Evolutionary conservation across 495 filamentous ascomycete genomes (phyloP), one percentile per base, ranked within the genome.

Genomic region (Staphylotrichum tortipilum): DNA sequence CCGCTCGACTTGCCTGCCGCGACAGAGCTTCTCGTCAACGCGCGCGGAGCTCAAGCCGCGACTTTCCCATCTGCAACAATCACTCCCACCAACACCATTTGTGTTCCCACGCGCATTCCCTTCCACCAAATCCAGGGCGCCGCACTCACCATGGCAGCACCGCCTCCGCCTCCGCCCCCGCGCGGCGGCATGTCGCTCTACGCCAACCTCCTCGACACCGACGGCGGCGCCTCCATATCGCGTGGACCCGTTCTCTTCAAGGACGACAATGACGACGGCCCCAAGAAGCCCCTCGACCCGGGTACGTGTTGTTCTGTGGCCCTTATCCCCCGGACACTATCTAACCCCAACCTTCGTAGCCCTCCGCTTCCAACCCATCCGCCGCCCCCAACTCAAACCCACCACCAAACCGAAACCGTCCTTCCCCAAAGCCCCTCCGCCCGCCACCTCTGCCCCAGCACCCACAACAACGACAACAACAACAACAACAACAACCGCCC

Each of bases 311-410:
- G 6, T n/a, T n/a, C n/a, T n/a, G n/a, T n/a, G n/a, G n/a, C n/a
- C n/a, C n/a, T n/a, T n/a, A n/a, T n/a, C n/a, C n/a, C n/a, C n/a
- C n/a, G n/a, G n/a, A n/a, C n/a, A 11, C 4, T 8, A 28, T 10
- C 33, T 33, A 21, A 11, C 3, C 8, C 46, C 4, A 11, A 83
- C 82, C 77, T 4, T 9, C 37, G 6, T 41, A 68, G 80, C 87
- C 59, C 74, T 96, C 53, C 84, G 85, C 61, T 95, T 95, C 70
- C 91, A 95, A 63, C 90, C 90, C 34, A 76, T 76, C 47, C 68
- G 70, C 23, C 72, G 73, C 7, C 90, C 90, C 18, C 87, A 94
- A 50, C 63, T 78, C 44, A 72, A 79, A 28, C 81, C 83, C 60
- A 44, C 63, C 35, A 89, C 85, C 53, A 94, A 88, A 58, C 64